phyloP scores from a whole-genome alignment of 768 basidiomycete genomes.

The Gymnopilus dilepis region DNA sequence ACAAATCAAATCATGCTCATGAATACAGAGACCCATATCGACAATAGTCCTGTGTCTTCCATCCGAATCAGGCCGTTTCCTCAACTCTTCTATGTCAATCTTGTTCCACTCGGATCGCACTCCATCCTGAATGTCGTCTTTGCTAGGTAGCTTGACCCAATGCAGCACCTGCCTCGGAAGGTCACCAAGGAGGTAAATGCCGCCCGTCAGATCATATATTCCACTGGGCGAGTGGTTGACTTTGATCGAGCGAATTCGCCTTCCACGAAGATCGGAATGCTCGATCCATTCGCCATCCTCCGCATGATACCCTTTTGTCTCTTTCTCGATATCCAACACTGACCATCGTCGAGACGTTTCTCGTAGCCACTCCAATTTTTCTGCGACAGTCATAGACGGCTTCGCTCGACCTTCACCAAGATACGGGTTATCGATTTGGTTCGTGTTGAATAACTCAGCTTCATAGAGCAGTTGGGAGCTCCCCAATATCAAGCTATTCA shows the following conservation, averaged over 20 bases:
- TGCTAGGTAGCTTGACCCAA: constrained; percentile 39
- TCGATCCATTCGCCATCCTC: neutral
- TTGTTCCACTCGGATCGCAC: constrained; percentile 36
- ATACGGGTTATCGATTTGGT: constrained; percentile 36
- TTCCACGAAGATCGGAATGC: neutral
- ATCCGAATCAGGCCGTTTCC: neutral
- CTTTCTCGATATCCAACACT: constrained; percentile 30
- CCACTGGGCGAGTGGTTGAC: constrained; percentile 37
- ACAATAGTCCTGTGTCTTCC: constrained; percentile 35
- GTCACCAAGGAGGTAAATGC: constrained; percentile 46
- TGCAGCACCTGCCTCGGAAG: constrained; percentile 31
- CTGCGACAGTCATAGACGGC: constrained; percentile 25
- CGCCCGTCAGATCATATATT: constrained; percentile 49
- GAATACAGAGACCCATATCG: constrained; percentile 47
- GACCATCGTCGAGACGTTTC: constrained; percentile 38
- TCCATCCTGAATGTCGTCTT: constrained; percentile 21
- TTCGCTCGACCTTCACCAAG: neutral
- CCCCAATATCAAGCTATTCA: constrained; percentile 31
- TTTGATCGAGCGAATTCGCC: neutral
- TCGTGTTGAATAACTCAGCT: constrained; percentile 30
- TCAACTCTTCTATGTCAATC: constrained; percentile 10
- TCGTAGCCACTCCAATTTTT: constrained; percentile 33
- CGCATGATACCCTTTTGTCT: constrained; percentile 6
- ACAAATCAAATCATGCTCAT: constrained; percentile 51
- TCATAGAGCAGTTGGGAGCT: constrained; percentile 39